Conservation (phyloP, 106 monocot genomes). For the Apostasia shenzhenica region DNA sequence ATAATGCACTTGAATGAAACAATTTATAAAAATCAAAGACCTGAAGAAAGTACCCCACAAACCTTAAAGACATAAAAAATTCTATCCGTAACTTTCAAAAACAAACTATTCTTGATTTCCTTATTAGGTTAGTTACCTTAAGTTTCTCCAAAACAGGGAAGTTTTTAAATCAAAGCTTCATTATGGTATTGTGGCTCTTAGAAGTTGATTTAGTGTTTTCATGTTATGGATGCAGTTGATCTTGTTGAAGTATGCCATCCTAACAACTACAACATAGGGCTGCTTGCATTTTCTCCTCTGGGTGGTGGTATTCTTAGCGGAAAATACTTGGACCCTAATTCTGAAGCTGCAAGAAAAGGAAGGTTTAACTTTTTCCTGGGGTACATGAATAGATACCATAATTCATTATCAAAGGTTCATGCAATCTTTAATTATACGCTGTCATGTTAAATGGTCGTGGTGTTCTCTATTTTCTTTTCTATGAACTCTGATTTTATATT, state of each 20-base stretch:
- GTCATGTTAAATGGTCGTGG: not conserved
- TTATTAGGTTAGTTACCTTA: not conserved
- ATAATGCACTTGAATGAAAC: too few species aligned
- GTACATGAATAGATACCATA: slow-evolving; percentile 90
- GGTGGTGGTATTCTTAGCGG: slow-evolving; percentile 79
- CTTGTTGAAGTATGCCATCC: slow-evolving; percentile 95
- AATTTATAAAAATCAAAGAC: too few species aligned
- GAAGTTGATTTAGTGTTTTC: not conserved
- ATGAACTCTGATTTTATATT: not conserved
- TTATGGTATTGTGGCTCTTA: not conserved
- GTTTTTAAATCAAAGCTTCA: not conserved
- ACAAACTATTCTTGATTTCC: too few species aligned
- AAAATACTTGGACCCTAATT: slow-evolving; percentile 62
- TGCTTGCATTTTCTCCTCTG: slow-evolving; percentile 84
- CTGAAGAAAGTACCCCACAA: too few species aligned
- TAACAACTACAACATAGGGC: slow-evolving; percentile 79
- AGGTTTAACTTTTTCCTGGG: slow-evolving; percentile 85
- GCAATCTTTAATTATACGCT: not conserved
- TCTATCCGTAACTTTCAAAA: too few species aligned
- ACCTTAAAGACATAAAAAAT: too few species aligned
- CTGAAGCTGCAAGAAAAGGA: slow-evolving; percentile 49
- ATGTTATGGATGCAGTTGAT: slow-evolving; percentile 49
- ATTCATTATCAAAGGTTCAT: slow-evolving; percentile 66
- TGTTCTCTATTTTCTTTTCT: not conserved
- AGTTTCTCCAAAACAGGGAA: not conserved